Base-by-base conservation (phyloP, 2,329 filamentous ascomycete species). In the Corynespora cassiicola region DNA sequence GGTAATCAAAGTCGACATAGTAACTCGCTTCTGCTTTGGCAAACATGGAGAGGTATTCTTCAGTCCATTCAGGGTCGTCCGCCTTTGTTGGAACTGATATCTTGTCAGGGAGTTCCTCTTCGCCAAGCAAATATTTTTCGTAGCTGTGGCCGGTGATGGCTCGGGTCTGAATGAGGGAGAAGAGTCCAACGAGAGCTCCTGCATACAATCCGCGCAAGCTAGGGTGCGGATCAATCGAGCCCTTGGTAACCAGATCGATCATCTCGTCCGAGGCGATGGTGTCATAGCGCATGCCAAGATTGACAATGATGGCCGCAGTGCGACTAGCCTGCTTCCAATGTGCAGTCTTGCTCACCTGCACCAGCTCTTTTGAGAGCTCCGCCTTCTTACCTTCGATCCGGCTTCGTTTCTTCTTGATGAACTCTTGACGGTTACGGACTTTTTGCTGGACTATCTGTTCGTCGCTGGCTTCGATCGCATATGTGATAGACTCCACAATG, bases 281-380 rank as follows among this genome's bases (percentile, higher is more conserved):
- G 51, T 96, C 87, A 56, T 97, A 96, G n/a, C 94, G 85, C 47
- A 96, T 81, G 40, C 90, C 92, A 47, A 96, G 79, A 44, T 94
- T 95, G 39, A 92, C 84, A 4, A 95, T 88, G 63, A 99, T 94
- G 22, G 95, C 87, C 7, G 88, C 88, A 39, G 91, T 95, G 18
- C 92, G 81, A 33, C 85, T 90, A 5, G 92, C 92, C 55, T 96
- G 91, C 74, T 96, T 97, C 94, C 94, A 99, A 63, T 99, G 95
- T 1, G 90, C 89, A 3, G 81, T 81, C 56, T 83, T 85, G 2
- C 90, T 88, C 43, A 86, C 74, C 42, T 87, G 81, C 4, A 91
- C 86, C 20, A 99, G 76, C 63, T 97, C 90, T 37, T 89, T 75
- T 0, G 91, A 88, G 17, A 99, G 73, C 3, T 82, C 80, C 0